Evolutionary conservation across 139 green algal species (phyloP), one percentile per base, ranked within the genome.

Genomic region (Volvox africanus): DNA sequence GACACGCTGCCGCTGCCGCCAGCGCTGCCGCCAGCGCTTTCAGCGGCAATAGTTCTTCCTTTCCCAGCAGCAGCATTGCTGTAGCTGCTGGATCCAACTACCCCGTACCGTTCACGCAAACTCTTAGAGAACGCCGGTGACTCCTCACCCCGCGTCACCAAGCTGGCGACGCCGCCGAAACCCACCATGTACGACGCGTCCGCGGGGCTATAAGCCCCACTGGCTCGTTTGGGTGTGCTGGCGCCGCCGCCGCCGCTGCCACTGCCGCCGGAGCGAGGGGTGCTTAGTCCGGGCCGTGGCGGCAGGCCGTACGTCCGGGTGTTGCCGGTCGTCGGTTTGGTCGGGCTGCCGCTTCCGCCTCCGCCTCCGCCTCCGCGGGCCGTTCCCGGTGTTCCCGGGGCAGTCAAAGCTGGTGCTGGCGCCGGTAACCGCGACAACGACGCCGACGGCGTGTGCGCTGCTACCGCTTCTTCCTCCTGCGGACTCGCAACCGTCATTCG

Each of bases 101-200:
- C 20, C 35, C 22, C 36, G 28, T 69, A 89, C 1, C 69, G 68
- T 68, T 89, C 69, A 9, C 85, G 85, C 69, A 89, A 28, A 32
- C 33, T 69, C 37, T 33, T 71, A 20, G 28, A 67, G 32, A 89
- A 80, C 35, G 20, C 28, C 6, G 67, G 67, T 9, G 69, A 32
- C 36, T 71, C 37, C 28, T 89, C 69, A 20, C 76, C 69, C 19
- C 85, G 65, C 37, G 33, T 28, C 26, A 82, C 85, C 85, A 89
- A 36, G 44, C 50, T 55, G 5, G 83, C 65, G 33, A 80, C 36
- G 24, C 36, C 68, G 67, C 44, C 69, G 6, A 71, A 33, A 11
- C 37, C 37, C 2, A 9, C 37, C 17, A 89, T 61, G 69, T 82
- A 89, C 28, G 69, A 76, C 37, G 44, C 69, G 44, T 89, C 85